These are phyloP conservation scores for Fagus crenata DNA, from an alignment of 306 rosid genomes.

Conservation along the genomic window DNA sequence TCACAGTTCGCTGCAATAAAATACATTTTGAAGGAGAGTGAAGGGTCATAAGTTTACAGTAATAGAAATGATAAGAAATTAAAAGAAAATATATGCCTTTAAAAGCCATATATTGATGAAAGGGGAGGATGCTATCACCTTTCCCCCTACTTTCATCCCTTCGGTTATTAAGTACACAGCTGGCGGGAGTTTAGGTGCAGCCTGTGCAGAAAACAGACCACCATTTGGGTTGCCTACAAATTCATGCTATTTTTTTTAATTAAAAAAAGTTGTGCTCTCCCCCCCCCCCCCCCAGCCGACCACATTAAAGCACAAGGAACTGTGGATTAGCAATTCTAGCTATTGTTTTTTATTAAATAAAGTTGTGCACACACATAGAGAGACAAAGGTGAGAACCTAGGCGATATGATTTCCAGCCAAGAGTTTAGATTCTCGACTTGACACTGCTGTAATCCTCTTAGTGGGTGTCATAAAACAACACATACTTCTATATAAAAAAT, in stretches of 20 bases:
- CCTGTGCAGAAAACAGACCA: conserved; percentile 95
- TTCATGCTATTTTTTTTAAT: conserved; percentile 37
- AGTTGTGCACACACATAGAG: neutral
- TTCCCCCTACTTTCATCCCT: conserved; percentile 95
- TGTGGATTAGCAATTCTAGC: conserved; percentile 18
- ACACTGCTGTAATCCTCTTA: conserved; percentile 49
- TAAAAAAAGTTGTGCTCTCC: too few relatives aligned
- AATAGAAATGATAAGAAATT: neutral
- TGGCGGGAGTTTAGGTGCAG: conserved; percentile 89
- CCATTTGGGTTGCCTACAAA: conserved; percentile 78
- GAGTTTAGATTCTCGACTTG: conserved; percentile 90
- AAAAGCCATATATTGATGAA: neutral
- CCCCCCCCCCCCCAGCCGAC: too few relatives aligned
- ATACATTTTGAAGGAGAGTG: neutral
- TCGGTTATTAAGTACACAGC: conserved; percentile 74
- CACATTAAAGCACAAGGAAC: conserved; percentile 26
- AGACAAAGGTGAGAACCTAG: conserved; percentile 51
- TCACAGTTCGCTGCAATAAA: conserved; percentile 72
- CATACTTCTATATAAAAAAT: too few relatives aligned
- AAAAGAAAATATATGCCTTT: conserved; percentile 6
- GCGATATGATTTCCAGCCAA: conserved; percentile 89
- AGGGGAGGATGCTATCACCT: conserved; percentile 42
- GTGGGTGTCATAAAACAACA: too few relatives aligned
- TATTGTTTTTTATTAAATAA: neutral
- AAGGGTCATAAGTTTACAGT: conserved; percentile 1